Conservation (phyloP, 192 early-diverging fungal species). For the Radiomyces spectabilis region DNA sequence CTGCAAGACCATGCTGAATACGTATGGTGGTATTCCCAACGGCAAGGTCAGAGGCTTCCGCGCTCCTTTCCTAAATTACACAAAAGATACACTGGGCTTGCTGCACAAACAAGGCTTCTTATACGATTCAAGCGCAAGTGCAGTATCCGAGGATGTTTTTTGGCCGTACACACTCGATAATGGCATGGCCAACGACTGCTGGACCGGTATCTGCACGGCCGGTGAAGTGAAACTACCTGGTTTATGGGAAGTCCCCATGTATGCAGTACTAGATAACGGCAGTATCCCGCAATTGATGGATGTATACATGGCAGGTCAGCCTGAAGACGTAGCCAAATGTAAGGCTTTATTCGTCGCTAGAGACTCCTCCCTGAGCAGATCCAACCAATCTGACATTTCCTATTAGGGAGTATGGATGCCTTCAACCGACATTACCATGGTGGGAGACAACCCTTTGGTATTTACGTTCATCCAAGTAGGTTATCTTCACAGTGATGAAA, state of each 20-base stretch:
- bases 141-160: constrained; percentile 25
- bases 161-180: constrained; percentile 63
- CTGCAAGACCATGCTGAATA: constrained; percentile 29
- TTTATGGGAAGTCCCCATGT: constrained; percentile 58
- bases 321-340: constrained; percentile 25
- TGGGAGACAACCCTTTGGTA: constrained; percentile 41
- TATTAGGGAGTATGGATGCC: constrained; percentile 10
- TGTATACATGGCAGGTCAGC: constrained; percentile 33
- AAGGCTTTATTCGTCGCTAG: constrained; percentile 30
- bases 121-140: constrained; percentile 46
- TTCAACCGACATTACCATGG: constrained; percentile 31
- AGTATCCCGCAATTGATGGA: constrained; percentile 28
- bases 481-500: not conserved
- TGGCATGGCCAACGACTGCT: constrained; percentile 48
- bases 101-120: constrained; percentile 28
- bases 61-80: constrained; percentile 49
- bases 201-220: constrained; percentile 32
- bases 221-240: constrained; percentile 26
- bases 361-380: constrained; percentile 21
- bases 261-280: constrained; percentile 32
- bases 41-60: constrained; percentile 51
- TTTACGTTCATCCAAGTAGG: constrained; percentile 30
- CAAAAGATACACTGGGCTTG: constrained; percentile 29
- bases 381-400: too few relatives aligned
- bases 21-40: constrained; percentile 48